phyloP scores from a whole-genome alignment of 2,329 filamentous ascomycete species.

The Fusarium aywerte region DNA sequence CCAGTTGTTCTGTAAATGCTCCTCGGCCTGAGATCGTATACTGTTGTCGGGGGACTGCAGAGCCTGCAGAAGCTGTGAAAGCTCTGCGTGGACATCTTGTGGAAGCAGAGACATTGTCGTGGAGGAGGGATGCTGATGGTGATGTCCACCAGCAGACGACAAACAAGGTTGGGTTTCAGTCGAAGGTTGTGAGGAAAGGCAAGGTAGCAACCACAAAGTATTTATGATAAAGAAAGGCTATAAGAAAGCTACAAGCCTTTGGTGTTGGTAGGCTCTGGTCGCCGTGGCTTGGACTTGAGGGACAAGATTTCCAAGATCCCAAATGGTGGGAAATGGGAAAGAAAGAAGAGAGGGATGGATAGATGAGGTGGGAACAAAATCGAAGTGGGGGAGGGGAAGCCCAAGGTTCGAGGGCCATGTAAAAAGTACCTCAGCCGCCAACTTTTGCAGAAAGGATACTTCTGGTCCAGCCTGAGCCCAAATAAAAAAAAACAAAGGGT shows the following conservation, averaged over 20 bases:
- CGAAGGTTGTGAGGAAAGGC: slow-evolving; percentile 8
- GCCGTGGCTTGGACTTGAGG: slow-evolving; percentile 31
- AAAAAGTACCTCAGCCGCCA: slow-evolving; percentile 17
- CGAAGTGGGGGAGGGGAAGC: slow-evolving; percentile 45
- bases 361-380: slow-evolving; percentile 40
- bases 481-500: slow-evolving; percentile 38
- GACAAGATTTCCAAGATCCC: slow-evolving; percentile 42
- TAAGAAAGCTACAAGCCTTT: slow-evolving; percentile 36
- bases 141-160: slow-evolving; percentile 48
- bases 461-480: slow-evolving; percentile 24
- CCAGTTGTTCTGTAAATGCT: slow-evolving; percentile 92
- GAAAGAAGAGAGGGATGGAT: slow-evolving; percentile 44
- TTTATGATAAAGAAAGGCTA: background rate
- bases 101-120: slow-evolving; percentile 83
- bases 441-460: slow-evolving; percentile 23
- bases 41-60: slow-evolving; percentile 91
- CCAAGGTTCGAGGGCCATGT: slow-evolving; percentile 29
- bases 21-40: slow-evolving; percentile 86
- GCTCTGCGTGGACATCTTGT: slow-evolving; percentile 83
- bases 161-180: slow-evolving; percentile 29
- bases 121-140: slow-evolving; percentile 42
- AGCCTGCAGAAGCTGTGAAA: slow-evolving; percentile 86
- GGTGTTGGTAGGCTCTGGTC: slow-evolving; percentile 35
- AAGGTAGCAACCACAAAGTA: slow-evolving; percentile 2
- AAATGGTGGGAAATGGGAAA: slow-evolving; percentile 41